Base-by-base conservation (phyloP, 352 stramenopile species). In the Pythium utonaiense region DNA sequence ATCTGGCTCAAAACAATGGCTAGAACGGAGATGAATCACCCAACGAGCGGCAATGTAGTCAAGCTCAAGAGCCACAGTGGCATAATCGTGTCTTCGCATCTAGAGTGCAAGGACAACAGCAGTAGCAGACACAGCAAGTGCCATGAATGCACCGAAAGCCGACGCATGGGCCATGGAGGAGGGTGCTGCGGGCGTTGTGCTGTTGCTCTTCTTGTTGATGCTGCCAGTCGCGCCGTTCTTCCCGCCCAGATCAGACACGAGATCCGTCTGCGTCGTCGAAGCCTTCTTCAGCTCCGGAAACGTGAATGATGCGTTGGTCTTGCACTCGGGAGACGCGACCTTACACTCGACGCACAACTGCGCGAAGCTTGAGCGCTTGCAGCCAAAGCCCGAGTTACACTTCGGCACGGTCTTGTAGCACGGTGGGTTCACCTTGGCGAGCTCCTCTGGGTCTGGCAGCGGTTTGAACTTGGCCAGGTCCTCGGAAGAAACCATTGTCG, bases 261-360 rank as follows among this genome's bases (percentile, higher is more conserved):
- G 53, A 10, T 60, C 31, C 3, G 21, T 40, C 17, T 57, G 19
- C 6, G 53, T 45, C 3, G 77, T 83, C 51, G 48, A 64, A 4
- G 79, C 76, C 66, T 86, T 86, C 21, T 50, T 50, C 3, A 89
- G 70, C 14, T 33, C 69, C 1, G 79, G 79, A 62, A 84, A 89
- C 58, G 52, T 67, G 53, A 85, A 88, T 10, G 19, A 24, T 1
- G 52, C 0, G 52, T 48, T 36, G 24, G 25, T 50, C 51, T 57
- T 57, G 51, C 51, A 61, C 17, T 42, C 38, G n/a, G n/a, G n/a
- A 10, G 25, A 21, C 8, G 36, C 53, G 1, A n/a, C 25, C 7
- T 47, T 25, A 24, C 78, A 88, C 28, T 67, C 57, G 17, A 58
- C 62, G 57, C 80, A 89, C n/a, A 89, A 69, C 47, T 89, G 80